Evolutionary conservation across 2,329 filamentous ascomycete species (phyloP), one percentile per base, ranked within the genome.

Genomic region (Fusarium aywerte): DNA sequence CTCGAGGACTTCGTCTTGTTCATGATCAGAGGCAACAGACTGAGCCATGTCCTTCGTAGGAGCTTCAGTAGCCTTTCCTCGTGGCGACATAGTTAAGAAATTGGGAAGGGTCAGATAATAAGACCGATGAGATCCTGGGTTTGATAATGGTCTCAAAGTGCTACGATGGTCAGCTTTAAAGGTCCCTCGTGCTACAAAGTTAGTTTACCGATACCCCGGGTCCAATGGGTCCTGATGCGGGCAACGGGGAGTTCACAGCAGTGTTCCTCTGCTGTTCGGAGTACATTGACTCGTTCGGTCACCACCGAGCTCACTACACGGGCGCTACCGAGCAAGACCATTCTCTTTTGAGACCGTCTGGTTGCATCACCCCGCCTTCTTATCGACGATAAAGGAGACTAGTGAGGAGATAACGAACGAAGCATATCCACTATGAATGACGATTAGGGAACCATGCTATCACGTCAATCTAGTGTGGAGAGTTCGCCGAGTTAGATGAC

Each of bases 401-500:
- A 27, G 11, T 9, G 9, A 20, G 10, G 8, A 20, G 31, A 57
- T 43, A 38, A 10, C 4, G n/a, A 21, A 0, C 44, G 31, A 33
- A 18, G 27, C 25, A 38, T 12, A 44, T 2, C 31, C 3, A 2
- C 32, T 29, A 2, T 16, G 1, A 20, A 62, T 62, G 59, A 47
- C 59, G 59, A 62, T 43, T 35, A 1, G 21, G n/a, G 4, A 27
- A 51, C 47, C 57, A 20, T 47, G 58, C 8, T 25, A 62, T 62
- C 59, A 62, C 59, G 58, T 62, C 59, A 62, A 57, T 33, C 36
- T 20, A 33, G 13, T 43, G 58, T 59, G 58, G 33, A 23, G 35
- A 65, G 13, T 58, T 50, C 9, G 35, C 29, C 35, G 31, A 50
- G 6, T 15, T 21, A 25, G 20, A 36, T 60, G 42, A 27, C n/a